Evolutionary conservation across 495 filamentous ascomycete genomes (phyloP).

Genomic region (Tuber melanosporum): DNA sequence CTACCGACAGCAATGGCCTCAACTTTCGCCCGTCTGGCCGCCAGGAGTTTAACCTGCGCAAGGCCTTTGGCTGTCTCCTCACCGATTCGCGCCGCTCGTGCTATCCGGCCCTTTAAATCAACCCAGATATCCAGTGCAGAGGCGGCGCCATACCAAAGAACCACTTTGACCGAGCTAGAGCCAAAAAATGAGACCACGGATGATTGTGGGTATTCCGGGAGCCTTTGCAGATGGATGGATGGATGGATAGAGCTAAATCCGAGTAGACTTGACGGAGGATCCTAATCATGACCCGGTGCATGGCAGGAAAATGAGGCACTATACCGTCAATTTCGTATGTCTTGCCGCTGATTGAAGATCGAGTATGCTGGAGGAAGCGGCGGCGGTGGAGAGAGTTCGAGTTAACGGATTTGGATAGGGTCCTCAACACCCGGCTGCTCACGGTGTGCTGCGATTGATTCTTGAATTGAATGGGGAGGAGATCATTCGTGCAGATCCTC

Average conservation of each 20-base stretch:
- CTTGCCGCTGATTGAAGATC: not conserved
- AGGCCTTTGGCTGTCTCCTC: constrained; percentile 34
- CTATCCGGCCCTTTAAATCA: constrained; percentile 23
- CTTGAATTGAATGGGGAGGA: constrained; percentile 96
- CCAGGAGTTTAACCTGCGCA: constrained; percentile 56
- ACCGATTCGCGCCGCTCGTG: constrained; percentile 16
- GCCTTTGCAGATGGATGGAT: not conserved
- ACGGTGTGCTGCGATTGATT: constrained; percentile 96
- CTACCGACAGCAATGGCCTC: constrained; percentile 54
- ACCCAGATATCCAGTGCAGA: constrained; percentile 22
- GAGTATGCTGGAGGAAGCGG: not conserved
- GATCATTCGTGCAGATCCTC: constrained; percentile 92
- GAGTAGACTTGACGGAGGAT: constrained; percentile 19
- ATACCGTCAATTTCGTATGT: constrained; percentile 88
- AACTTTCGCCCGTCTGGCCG: constrained; percentile 58
- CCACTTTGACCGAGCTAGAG: constrained; percentile 27
- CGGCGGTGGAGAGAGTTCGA: not conserved
- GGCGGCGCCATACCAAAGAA: constrained; percentile 21
- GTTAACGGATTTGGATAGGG: constrained; percentile 46
- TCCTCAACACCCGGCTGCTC: constrained; percentile 96
- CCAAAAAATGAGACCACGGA: not conserved
- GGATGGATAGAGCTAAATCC: constrained; percentile 1
- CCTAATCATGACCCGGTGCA: constrained; percentile 43
- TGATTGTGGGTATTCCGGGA: constrained; percentile 15
- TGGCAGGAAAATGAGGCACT: constrained; percentile 89